Conservation (phyloP, 306 rosid genomes). For the Erythrophleum fordii region DNA sequence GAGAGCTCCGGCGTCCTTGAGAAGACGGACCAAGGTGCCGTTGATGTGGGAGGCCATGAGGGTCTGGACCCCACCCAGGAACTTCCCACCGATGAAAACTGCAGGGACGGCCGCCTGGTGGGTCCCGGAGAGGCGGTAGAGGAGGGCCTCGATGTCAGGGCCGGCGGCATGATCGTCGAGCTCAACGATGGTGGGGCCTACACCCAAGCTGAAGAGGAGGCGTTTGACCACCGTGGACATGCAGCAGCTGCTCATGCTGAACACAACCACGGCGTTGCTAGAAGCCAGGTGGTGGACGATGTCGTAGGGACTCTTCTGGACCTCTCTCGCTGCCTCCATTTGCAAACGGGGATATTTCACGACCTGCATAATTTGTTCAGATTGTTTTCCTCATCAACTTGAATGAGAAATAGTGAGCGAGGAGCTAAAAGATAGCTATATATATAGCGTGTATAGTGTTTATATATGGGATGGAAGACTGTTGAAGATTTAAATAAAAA, state of each 20-base stretch:
- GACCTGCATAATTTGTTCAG: conserved; percentile 40
- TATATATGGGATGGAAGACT: not conserved
- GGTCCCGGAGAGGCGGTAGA: conserved; percentile 44
- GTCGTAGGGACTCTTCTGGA: conserved; percentile 44
- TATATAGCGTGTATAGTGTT: no score
- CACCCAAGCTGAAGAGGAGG: conserved; percentile 83
- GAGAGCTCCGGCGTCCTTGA: conserved; percentile 83
- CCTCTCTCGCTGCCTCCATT: conserved; percentile 13
- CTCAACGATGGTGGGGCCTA: conserved; percentile 76
- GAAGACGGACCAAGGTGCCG: conserved; percentile 77
- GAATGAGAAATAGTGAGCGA: not conserved
- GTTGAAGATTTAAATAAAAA: no score
- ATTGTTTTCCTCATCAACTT: no score
- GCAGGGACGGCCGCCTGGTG: conserved; percentile 62
- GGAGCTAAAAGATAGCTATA: no score
- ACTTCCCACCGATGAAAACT: conserved; percentile 76
- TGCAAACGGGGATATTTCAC: conserved; percentile 33
- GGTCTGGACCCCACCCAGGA: conserved; percentile 81
- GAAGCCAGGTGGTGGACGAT: conserved; percentile 55
- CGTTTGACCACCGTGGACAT: conserved; percentile 86
- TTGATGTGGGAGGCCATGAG: conserved; percentile 84
- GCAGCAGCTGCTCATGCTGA: conserved; percentile 76
- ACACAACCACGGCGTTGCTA: conserved; percentile 75
- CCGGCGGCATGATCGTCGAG: conserved; percentile 64
- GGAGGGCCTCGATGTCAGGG: conserved; percentile 53